Conservation (phyloP, 495 filamentous ascomycete species). For the Neohortaea acidophila region DNA sequence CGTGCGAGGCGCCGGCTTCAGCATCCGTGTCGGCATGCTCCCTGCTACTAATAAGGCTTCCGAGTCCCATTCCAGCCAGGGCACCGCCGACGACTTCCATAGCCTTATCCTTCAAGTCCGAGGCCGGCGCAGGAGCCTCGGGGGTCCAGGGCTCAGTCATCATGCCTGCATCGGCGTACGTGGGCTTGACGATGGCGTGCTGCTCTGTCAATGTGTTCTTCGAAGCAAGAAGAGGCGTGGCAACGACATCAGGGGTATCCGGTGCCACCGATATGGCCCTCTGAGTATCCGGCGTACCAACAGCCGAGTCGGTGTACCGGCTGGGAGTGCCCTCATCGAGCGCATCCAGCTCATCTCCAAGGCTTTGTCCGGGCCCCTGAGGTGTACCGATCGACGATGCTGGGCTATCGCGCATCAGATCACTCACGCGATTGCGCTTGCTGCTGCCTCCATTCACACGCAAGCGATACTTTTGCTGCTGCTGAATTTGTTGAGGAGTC, state of each 20-base stretch:
- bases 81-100: conserved; percentile 15
- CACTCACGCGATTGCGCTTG: conserved; percentile 34
- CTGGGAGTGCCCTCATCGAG: conserved; percentile 40
- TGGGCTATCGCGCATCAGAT: conserved; percentile 38
- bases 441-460: conserved; percentile 34
- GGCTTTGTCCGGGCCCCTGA: conserved; percentile 47
- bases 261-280: conserved; percentile 4
- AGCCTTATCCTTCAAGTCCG: conserved; percentile 2
- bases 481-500: conserved; percentile 46
- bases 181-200: conserved; percentile 1
- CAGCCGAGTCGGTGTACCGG: conserved; percentile 8
- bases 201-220: conserved; percentile 9
- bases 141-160: conserved; percentile 68
- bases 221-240: conserved; percentile 5
- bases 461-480: conserved; percentile 48
- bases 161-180: conserved; percentile 52
- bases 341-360: conserved; percentile 80
- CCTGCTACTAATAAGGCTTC: conserved; percentile 1
- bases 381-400: conserved; percentile 23
- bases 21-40: not conserved
- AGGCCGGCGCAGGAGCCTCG: conserved; percentile 14
- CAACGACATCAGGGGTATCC: conserved; percentile 1
- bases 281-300: conserved; percentile 6
- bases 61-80: conserved; percentile 19
- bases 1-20: not conserved